Evolutionary conservation across 1,284 basidiomycete genomes (phyloP).

Genomic region (Stygiomarasmius scandens): DNA sequence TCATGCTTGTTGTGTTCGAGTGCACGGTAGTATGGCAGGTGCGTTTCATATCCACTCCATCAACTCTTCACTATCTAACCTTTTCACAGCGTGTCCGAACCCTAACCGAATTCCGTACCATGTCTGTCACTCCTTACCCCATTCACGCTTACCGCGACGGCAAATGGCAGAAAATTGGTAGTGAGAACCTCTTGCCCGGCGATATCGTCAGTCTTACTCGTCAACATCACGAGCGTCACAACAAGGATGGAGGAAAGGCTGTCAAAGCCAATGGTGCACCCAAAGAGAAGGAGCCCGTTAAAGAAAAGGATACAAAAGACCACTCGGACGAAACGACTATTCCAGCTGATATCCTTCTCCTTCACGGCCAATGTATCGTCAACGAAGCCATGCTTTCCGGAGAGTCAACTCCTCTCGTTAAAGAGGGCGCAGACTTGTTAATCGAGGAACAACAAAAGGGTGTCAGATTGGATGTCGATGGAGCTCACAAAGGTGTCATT

Average conservation of each 20-base stretch:
- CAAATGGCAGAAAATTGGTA: conserved; percentile 80
- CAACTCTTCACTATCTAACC: conserved; percentile 13
- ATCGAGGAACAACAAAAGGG: conserved; percentile 79
- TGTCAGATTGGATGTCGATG: conserved; percentile 84
- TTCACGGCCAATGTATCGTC: conserved; percentile 90
- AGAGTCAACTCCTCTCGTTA: conserved; percentile 92
- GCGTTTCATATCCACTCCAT: conserved; percentile 26
- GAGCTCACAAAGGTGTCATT: conserved; percentile 83
- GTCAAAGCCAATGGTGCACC: not conserved
- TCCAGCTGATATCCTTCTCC: conserved; percentile 87
- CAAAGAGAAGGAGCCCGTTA: conserved; percentile 1
- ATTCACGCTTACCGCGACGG: conserved; percentile 81
- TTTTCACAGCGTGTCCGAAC: conserved; percentile 77
- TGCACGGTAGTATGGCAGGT: conserved; percentile 98
- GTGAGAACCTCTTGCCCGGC: conserved; percentile 86
- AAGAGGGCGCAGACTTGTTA: conserved; percentile 62
- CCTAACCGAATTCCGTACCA: conserved; percentile 91
- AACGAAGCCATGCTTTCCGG: conserved; percentile 98
- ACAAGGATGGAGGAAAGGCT: conserved; percentile 38
- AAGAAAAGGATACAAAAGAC: conserved; percentile 29
- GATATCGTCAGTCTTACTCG: conserved; percentile 78
- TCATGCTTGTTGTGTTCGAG: conserved; percentile 97
- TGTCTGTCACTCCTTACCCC: conserved; percentile 88
- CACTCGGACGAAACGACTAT: conserved; percentile 81
- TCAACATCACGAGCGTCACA: conserved; percentile 5